Conservation (phyloP, 163 green algal genomes). For the Prototheca wickerhamii region DNA sequence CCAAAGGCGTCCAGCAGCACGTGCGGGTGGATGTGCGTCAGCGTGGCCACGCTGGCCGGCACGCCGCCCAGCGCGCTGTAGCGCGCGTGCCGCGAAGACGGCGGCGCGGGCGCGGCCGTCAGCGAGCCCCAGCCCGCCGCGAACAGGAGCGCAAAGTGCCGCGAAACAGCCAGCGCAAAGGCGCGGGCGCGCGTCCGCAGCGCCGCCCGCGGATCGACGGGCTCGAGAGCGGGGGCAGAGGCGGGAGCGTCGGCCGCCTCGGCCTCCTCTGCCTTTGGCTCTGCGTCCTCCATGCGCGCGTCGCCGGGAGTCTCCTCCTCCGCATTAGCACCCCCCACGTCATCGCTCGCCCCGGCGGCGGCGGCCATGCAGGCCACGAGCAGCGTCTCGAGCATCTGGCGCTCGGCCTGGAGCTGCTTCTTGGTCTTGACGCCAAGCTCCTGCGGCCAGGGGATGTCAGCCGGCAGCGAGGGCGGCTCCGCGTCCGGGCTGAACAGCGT, state of each 20-base stretch:
- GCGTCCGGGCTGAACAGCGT: conserved; percentile 7
- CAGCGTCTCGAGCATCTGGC: conserved; percentile 53
- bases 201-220: background rate
- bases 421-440: conserved; percentile 84
- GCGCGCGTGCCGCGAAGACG: conserved; percentile 11
- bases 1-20: conserved; percentile 88
- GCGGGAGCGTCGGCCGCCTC: background rate
- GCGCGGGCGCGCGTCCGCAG: conserved; percentile 41
- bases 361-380: conserved; percentile 57
- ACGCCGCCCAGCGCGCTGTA: conserved; percentile 24
- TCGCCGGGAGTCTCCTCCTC: conserved; percentile 33
- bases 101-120: conserved; percentile 9
- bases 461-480: background rate
- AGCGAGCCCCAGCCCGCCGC: conserved; percentile 27
- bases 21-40: conserved; percentile 80
- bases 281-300: background rate
- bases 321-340: too few relatives aligned
- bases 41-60: conserved; percentile 15
- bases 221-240: background rate
- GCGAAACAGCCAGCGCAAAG: conserved; percentile 64
- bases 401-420: conserved; percentile 82
- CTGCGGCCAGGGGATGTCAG: conserved; percentile 17
- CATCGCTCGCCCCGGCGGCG: conserved; percentile 40
- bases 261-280: too few relatives aligned
- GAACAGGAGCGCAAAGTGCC: conserved; percentile 90